Conservation (phyloP, 495 filamentous ascomycete genomes). For the Parathielavia hyrcaniae region DNA sequence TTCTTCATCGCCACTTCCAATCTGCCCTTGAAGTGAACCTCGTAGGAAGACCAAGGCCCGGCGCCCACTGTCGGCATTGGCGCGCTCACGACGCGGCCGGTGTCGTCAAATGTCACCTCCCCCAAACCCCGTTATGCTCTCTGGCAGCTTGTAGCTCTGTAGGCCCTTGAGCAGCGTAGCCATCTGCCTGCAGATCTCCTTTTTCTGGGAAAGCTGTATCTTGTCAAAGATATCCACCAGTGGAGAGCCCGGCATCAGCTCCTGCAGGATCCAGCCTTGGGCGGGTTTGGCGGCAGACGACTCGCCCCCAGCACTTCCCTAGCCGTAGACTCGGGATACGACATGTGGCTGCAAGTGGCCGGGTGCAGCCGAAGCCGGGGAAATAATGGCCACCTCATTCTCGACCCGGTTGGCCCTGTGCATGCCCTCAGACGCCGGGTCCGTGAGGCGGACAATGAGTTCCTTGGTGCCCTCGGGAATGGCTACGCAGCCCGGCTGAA, state of each 20-base stretch:
- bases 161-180: constrained; percentile 7
- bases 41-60: background rate
- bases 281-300: background rate
- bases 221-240: background rate
- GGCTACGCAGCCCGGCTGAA: background rate
- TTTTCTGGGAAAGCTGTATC: background rate
- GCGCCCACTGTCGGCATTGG: background rate
- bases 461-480: constrained; percentile 7
- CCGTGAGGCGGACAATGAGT: constrained; percentile 9
- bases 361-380: constrained; percentile 2
- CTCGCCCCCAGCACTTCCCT: constrained; percentile 3
- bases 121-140: background rate
- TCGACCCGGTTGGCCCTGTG: constrained; percentile 6
- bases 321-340: constrained; percentile 8
- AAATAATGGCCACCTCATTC: constrained; percentile 12
- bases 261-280: constrained; percentile 10
- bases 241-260: constrained; percentile 1
- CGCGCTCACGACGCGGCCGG: background rate
- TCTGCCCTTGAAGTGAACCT: background rate
- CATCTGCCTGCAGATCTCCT: constrained; percentile 1
- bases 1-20: background rate
- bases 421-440: constrained; percentile 4
- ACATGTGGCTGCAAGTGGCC: constrained; percentile 3
- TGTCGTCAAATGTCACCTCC: background rate
- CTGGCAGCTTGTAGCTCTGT: background rate